Percentiles rank a stretch among this genome's conserved stretches.
phyloP scores from a whole-genome alignment of 495 filamentous ascomycete species.

The Penicillium crystallinum region DNA sequence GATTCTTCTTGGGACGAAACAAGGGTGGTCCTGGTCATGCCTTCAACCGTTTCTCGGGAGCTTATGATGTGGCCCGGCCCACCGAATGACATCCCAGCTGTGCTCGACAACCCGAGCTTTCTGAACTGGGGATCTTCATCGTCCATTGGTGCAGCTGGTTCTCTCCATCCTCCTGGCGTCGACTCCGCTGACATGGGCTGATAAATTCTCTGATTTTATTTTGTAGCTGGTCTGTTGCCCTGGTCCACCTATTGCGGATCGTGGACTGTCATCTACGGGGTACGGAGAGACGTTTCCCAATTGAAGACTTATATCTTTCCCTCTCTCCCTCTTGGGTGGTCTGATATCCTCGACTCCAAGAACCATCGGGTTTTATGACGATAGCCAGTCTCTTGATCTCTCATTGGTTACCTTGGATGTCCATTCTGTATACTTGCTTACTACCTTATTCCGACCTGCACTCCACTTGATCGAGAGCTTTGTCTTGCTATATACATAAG shows the following conservation, averaged over 20 bases:
- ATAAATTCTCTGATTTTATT: conserved; percentile 11
- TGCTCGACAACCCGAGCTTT: conserved; percentile 11
- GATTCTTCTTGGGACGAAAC: conserved; percentile 10
- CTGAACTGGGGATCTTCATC: conserved; percentile 18
- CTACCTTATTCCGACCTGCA: not conserved
- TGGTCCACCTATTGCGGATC: not conserved
- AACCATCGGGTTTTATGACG: not conserved
- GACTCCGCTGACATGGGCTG: conserved; percentile 18
- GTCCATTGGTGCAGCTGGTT: conserved; percentile 30
- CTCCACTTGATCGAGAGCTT: not conserved
- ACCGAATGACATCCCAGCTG: conserved; percentile 21
- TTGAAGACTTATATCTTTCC: conserved; percentile 13
- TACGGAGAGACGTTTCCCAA: conserved; percentile 7
- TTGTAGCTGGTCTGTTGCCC: not conserved
- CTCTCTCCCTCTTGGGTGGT: conserved; percentile 6
- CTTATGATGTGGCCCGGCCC: conserved; percentile 16
- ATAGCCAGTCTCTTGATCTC: conserved; percentile 1
- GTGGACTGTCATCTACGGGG: conserved; percentile 17
- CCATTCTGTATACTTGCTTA: conserved; percentile 1
- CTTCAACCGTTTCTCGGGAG: conserved; percentile 26
- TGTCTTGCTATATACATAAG: conserved; percentile 14
- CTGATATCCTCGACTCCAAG: conserved; percentile 5
- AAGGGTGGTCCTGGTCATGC: conserved; percentile 6
- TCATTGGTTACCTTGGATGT: conserved; percentile 6
- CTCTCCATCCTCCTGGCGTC: conserved; percentile 29